Evolutionary conservation across 768 basidiomycete species (phyloP).

Genomic region (Trametes sanguinea): DNA sequence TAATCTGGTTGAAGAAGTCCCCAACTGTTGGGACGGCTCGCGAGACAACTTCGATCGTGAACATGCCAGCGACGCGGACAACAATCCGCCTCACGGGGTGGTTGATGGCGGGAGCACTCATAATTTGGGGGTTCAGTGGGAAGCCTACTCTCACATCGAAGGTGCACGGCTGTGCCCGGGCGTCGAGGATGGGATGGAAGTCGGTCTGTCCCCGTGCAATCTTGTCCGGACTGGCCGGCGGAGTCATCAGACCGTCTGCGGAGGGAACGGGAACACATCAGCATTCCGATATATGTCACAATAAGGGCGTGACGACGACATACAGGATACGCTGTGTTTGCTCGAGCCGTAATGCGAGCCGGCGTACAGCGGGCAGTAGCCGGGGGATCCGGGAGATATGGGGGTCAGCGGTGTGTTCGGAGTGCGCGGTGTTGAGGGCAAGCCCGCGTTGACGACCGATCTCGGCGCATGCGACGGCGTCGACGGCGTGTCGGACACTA

Average conservation of each 20-base stretch:
- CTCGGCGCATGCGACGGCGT: slow-evolving; percentile 25
- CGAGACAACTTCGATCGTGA: slow-evolving; percentile 7
- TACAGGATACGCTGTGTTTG: slow-evolving; percentile 10
- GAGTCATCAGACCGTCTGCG: slow-evolving; percentile 27
- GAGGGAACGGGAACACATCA: slow-evolving; percentile 1
- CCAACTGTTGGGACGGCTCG: slow-evolving; percentile 10
- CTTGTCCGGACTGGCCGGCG: slow-evolving; percentile 22
- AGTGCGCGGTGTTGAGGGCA: slow-evolving; percentile 22
- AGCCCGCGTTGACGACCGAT: slow-evolving; percentile 1
- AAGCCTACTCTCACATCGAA: slow-evolving; percentile 17
- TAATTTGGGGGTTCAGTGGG: neutral
- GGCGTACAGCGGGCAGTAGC: slow-evolving; percentile 11
- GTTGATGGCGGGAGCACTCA: slow-evolving; percentile 12
- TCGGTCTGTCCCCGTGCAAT: slow-evolving; percentile 5
- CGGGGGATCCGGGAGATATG: slow-evolving; percentile 5
- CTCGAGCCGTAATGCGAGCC: neutral
- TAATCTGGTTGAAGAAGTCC: slow-evolving; percentile 18
- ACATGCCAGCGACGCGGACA: slow-evolving; percentile 9
- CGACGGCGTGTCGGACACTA: slow-evolving; percentile 16
- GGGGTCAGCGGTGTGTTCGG: slow-evolving; percentile 13
- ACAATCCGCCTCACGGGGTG: slow-evolving; percentile 12
- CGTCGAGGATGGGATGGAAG: slow-evolving; percentile 16
- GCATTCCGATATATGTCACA: slow-evolving; percentile 10
- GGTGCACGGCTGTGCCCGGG: neutral
- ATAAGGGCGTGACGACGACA: slow-evolving; percentile 14